Evolutionary conservation across 768 basidiomycete genomes (phyloP).

Genomic region (Aureoboletus auriporus): DNA sequence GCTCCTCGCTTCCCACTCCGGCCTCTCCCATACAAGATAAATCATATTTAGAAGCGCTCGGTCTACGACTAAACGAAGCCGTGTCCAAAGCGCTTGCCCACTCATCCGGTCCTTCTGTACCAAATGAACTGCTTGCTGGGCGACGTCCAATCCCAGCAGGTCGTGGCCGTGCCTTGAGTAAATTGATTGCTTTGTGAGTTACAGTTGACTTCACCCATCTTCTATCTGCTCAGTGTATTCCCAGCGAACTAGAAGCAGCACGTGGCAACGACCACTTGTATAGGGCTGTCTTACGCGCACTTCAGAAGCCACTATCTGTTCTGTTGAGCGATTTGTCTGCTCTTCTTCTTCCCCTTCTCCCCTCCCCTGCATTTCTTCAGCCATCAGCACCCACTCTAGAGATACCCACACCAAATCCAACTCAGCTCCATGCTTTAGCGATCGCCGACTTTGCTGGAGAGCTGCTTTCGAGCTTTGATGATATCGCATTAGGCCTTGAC

Average conservation of each 20-base stretch:
- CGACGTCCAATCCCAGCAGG: conserved; percentile 72
- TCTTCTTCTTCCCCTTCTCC: conserved; percentile 60
- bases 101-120: conserved; percentile 49
- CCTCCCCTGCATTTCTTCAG: conserved; percentile 57
- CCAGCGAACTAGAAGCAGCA: conserved; percentile 66
- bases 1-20: conserved; percentile 39
- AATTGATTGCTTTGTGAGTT: conserved; percentile 68
- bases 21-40: conserved; percentile 66
- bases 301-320: conserved; percentile 76
- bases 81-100: conserved; percentile 73
- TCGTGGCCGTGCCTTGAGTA: conserved; percentile 63
- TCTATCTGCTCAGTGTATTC: conserved; percentile 11
- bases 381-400: conserved; percentile 49
- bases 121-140: conserved; percentile 56
- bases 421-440: conserved; percentile 68
- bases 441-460: conserved; percentile 71
- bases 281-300: conserved; percentile 64
- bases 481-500: conserved; percentile 58
- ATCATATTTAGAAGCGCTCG: conserved; percentile 73
- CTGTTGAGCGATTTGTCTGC: conserved; percentile 66
- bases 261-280: conserved; percentile 61
- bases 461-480: conserved; percentile 66
- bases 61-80: conserved; percentile 76
- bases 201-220: conserved; percentile 2
- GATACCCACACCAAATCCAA: conserved; percentile 52